Evolutionary conservation across 2,329 filamentous ascomycete genomes (phyloP), one percentile per base, ranked within the genome.

Genomic region (Colletotrichum zoysiae): DNA sequence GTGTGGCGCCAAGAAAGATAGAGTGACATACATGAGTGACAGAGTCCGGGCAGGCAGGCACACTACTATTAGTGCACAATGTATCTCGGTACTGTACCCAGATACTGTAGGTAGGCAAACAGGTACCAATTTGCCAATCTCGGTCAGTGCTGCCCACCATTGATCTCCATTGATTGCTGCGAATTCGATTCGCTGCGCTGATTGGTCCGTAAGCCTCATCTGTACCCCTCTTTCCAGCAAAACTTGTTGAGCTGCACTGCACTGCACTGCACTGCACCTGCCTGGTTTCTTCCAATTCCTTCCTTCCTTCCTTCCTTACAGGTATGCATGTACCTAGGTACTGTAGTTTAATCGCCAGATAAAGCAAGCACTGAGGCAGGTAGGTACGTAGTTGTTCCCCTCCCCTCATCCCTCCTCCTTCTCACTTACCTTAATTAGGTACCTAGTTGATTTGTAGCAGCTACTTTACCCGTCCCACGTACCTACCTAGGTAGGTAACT

Each of bases 231-330:
- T 18, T 33, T 35, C 44, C 16, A 18, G 14, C 20, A 46, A 18
- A 51, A 23, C 23, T 40, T 51, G 60, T 62, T 62, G 60, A 53
- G 60, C 60, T 40, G 20, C n/a, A 26, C 60, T 40, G 20, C n/a
- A 48, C 18, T 26, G 26, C 26, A 26, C 26, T 40, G 20, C n/a
- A 26, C 60, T 40, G 20, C n/a, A 48, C 18, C 26, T 26, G 26
- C 26, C 18, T 30, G 30, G 4, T n/a, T 44, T 20, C 30, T 59
- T 59, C 53, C 53, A 56, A 56, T 44, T 35, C 53, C 53, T 56
- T 56, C 53, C 33, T 23, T 56, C 20, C 33, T 33, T 59, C 42
- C 57, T 33, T 35, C 35, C 14, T 38, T 9, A 38, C 35, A 8
- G 14, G 16, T 42, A 30, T 30, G 26, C 4, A 30, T 30, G 30